A percentile compares a stretch with the other conserved stretches of the same genome.
These are phyloP conservation scores for Falciphora oryzae DNA, from an alignment of 2,329 filamentous ascomycete species.

Conservation along the genomic window DNA sequence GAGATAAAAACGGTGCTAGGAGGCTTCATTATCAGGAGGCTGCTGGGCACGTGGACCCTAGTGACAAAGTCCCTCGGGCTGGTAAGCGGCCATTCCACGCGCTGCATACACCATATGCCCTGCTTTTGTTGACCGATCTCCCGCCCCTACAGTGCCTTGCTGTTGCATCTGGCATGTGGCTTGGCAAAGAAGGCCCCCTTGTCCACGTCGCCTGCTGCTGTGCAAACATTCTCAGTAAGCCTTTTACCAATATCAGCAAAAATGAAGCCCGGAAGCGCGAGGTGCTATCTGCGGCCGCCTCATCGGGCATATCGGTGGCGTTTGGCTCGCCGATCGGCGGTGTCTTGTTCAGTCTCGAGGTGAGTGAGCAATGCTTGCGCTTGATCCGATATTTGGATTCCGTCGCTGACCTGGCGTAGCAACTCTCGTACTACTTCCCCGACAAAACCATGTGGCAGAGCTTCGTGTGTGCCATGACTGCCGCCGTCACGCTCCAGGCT, in stretches of 20 bases:
- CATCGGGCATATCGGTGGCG: slow-evolving; percentile 87
- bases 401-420: slow-evolving; percentile 37
- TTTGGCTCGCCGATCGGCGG: slow-evolving; percentile 93
- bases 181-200: slow-evolving; percentile 91
- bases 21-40: slow-evolving; percentile 84
- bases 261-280: slow-evolving; percentile 96
- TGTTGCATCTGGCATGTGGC: slow-evolving; percentile 90
- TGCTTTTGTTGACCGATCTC: slow-evolving; percentile 16
- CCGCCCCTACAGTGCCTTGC: slow-evolving; percentile 64
- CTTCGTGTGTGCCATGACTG: slow-evolving; percentile 99
- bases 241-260: slow-evolving; percentile 71
- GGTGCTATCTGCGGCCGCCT: slow-evolving; percentile 85
- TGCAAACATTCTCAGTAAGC: slow-evolving; percentile 87
- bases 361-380: slow-evolving; percentile 25
- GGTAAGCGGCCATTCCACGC: slow-evolving; percentile 40
- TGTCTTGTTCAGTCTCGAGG: slow-evolving; percentile 91
- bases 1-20: slow-evolving; percentile 96
- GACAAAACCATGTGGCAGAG: slow-evolving; percentile 99
- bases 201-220: slow-evolving; percentile 97
- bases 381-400: slow-evolving; percentile 7
- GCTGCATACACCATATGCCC: neutral
- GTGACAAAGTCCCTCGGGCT: slow-evolving; percentile 84
- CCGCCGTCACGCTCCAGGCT: slow-evolving; percentile 85
- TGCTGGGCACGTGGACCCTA: slow-evolving; percentile 84
- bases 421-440: slow-evolving; percentile 95